A percentile compares a stretch with the other conserved stretches of the same genome.
Evolutionary conservation across 2,329 filamentous ascomycete species (phyloP).

Genomic region (Clonostachys sp.): DNA sequence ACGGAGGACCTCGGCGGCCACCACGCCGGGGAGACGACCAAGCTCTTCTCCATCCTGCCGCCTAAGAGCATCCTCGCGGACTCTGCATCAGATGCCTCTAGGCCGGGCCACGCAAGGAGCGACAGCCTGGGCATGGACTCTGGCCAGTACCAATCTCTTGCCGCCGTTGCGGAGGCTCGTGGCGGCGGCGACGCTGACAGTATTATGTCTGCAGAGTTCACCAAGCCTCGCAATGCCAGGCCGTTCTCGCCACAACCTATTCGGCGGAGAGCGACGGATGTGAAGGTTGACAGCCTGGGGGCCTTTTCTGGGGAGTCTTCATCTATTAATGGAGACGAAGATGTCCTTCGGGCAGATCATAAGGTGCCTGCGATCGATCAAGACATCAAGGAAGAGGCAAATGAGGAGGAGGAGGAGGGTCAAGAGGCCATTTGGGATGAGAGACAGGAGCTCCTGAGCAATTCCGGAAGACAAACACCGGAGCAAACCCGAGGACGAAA

Average conservation of each 20-base stretch:
- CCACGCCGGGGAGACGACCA: conserved; percentile 23
- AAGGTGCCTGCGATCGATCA: conserved; percentile 1
- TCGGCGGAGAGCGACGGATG: conserved; percentile 30
- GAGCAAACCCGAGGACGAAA: conserved; percentile 8
- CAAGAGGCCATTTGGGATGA: not conserved
- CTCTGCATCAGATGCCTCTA: conserved; percentile 29
- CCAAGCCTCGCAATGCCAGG: conserved; percentile 46
- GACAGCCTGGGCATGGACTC: conserved; percentile 51
- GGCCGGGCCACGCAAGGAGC: conserved; percentile 32
- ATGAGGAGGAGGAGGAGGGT: not conserved
- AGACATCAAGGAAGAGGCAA: conserved; percentile 1
- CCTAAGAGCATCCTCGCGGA: conserved; percentile 60
- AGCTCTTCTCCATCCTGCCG: conserved; percentile 61
- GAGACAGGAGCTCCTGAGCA: not conserved
- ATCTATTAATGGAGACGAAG: conserved; percentile 4
- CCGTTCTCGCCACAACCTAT: conserved; percentile 58
- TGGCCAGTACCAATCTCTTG: conserved; percentile 52
- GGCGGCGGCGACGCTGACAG: conserved; percentile 38
- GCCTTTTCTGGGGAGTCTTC: conserved; percentile 7
- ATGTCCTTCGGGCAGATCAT: conserved; percentile 6
- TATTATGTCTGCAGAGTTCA: conserved; percentile 49
- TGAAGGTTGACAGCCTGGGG: conserved; percentile 30
- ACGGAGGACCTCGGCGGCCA: conserved; percentile 23
- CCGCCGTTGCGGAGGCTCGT: conserved; percentile 31
- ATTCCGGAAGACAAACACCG: conserved; percentile 2